Conservation (phyloP, 179 eudicot genomes). For the Heliamphora pulchella region DNA sequence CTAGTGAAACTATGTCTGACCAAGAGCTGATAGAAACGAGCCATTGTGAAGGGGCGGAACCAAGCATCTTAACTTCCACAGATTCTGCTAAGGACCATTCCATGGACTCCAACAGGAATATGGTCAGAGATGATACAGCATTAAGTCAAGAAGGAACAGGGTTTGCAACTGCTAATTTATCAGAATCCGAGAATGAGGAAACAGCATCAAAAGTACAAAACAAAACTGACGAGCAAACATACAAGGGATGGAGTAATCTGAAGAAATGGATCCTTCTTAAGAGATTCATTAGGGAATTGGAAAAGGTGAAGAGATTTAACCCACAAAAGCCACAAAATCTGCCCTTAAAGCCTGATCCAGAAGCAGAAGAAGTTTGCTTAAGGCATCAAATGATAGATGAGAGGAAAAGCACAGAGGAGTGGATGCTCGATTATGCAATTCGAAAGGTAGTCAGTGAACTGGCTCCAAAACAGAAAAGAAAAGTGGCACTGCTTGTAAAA, state of each 20-base stretch:
- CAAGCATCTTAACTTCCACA: constrained; percentile 15
- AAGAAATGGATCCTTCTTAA: constrained; percentile 55
- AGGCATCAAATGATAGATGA: constrained; percentile 39
- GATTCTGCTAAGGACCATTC: constrained; percentile 3
- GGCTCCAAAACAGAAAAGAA: constrained; percentile 66
- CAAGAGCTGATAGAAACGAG: constrained; percentile 21
- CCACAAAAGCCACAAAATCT: constrained; percentile 31
- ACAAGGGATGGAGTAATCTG: constrained; percentile 62
- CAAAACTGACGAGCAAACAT: constrained; percentile 37
- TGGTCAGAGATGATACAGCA: constrained; percentile 8
- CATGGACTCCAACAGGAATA: constrained; percentile 10
- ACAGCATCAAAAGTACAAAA: constrained; percentile 18
- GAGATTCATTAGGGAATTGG: constrained; percentile 60
- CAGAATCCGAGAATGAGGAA: constrained; percentile 20
- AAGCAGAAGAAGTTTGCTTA: constrained; percentile 38
- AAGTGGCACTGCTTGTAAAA: constrained; percentile 66
- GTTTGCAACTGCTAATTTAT: neutral
- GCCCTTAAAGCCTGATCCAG: constrained; percentile 28
- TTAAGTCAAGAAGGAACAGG: constrained; percentile 10
- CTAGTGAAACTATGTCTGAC: constrained; percentile 32
- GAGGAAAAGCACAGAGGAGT: constrained; percentile 48
- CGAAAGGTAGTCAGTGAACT: constrained; percentile 54
- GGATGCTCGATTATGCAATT: constrained; percentile 83
- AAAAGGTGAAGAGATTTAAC: constrained; percentile 43
- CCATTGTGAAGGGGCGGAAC: constrained; percentile 14